Conservation (phyloP, 2,329 filamentous ascomycete species). For the Calonectria hongkongensis region DNA sequence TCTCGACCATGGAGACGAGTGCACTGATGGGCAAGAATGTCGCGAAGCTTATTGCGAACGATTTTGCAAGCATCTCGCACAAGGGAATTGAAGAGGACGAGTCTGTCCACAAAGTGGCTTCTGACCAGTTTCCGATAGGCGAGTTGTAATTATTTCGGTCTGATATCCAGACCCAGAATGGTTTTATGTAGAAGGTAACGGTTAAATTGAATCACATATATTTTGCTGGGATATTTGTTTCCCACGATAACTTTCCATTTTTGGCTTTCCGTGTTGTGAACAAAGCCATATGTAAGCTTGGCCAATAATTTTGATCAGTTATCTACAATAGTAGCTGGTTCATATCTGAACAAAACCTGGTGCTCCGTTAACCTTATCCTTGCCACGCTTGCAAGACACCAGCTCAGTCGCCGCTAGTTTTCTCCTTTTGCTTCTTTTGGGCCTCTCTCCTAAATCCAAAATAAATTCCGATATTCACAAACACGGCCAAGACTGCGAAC, state of each 20-base stretch:
- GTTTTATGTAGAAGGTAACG: background rate
- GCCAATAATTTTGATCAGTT: background rate
- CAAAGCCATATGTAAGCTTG: background rate
- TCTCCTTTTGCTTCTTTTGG: background rate
- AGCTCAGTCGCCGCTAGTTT: background rate
- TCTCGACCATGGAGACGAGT: constrained; percentile 98
- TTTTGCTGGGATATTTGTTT: background rate
- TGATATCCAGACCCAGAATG: no score
- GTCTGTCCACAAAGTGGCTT: constrained; percentile 31
- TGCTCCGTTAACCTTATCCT: background rate
- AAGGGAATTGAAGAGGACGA: constrained; percentile 36
- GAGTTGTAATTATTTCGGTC: constrained; percentile 1
- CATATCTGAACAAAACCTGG: background rate
- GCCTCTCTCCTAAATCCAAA: constrained; percentile 24
- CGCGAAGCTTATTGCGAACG: constrained; percentile 81
- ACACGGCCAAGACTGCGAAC: constrained; percentile 9
- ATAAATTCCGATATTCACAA: constrained; percentile 5
- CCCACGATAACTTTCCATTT: background rate
- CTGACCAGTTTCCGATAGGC: constrained; percentile 1
- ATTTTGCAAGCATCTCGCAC: constrained; percentile 61
- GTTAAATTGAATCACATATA: background rate
- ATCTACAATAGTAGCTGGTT: background rate
- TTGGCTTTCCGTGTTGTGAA: background rate
- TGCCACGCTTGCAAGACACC: background rate
- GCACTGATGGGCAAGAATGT: constrained; percentile 93